Base-by-base conservation (phyloP, 225 moss, liverwort and hornwort species). In the Asterella californica region DNA sequence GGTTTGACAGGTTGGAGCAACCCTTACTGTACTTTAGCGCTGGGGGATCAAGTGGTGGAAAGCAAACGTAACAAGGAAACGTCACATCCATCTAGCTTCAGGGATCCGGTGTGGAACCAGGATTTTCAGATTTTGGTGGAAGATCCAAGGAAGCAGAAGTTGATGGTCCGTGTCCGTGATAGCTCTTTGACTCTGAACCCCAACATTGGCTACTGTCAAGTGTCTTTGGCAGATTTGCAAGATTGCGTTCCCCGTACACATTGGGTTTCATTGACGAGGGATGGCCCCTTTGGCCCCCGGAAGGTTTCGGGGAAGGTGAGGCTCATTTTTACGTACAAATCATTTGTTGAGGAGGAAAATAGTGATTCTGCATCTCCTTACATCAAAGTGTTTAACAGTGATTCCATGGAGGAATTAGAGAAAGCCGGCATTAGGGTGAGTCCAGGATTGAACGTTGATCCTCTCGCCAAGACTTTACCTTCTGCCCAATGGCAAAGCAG, bases 11-110 rank as follows among this genome's bases (percentile, higher is more conserved):
- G 96, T 52, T 96, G 96, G 96, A 96, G 96, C 37, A 96, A 96
- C 68, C 96, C 96, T 8, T 96, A 96, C 46, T 94, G 94, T 75
- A 90, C 91, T 75, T 88, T 96, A 49, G 86, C 94, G 9, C 70
- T 96, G 78, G 96, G 96, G 33, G 94, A 96, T 67, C 96, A 96
- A 84, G 92, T 96, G 62, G 63, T 85, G 6, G 96, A 96, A 81
- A 96, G 96, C 82, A 96, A 96, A 77, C 88, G 96, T 36, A 96
- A 96, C 66, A 96, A 94, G 61, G 96, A 96, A 76, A 96, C 96
- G 17, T 94, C 94, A 19, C 92, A 93, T 62, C 96, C 96, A 10
- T 90, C 96, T 15, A 94, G 96, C 27, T 90, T 92, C 79, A 92
- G 91, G 82, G 89, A 96, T 79, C 96, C 96, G 0, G 94, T 96